Percentiles rank a stretch among this genome's conserved stretches.
phyloP scores from a whole-genome alignment of 495 filamentous ascomycete genomes.

The Podospora sp. region DNA sequence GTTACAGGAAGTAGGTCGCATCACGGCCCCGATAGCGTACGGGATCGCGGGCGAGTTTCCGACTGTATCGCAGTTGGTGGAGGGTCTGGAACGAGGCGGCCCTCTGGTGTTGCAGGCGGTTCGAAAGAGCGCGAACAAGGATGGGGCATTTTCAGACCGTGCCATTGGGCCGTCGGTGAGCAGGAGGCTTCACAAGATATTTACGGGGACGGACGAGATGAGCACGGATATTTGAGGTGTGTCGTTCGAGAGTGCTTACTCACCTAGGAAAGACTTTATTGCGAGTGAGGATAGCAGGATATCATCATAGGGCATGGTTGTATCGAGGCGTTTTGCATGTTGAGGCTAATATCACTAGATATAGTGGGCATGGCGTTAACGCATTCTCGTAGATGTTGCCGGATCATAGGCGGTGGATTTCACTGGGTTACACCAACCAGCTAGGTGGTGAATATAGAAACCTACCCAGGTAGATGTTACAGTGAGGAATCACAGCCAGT shows the following conservation, averaged over 20 bases:
- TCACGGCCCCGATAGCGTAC: slow-evolving; percentile 74
- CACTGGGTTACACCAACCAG: too few species aligned
- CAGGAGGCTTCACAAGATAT: slow-evolving; percentile 71
- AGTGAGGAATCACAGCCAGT: too few species aligned
- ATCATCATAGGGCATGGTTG: neutral
- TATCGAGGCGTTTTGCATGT: neutral
- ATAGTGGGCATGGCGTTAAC: neutral
- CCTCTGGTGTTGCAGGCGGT: slow-evolving; percentile 63
- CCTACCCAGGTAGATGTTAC: too few species aligned
- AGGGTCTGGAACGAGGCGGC: slow-evolving; percentile 61
- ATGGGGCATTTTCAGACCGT: slow-evolving; percentile 65
- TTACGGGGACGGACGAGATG: slow-evolving; percentile 65
- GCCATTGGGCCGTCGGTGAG: slow-evolving; percentile 72
- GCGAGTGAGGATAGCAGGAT: too few species aligned
- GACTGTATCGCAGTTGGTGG: slow-evolving; percentile 58
- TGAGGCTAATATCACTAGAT: neutral
- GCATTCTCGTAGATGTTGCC: neutral
- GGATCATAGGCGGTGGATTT: neutral
- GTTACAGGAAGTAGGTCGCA: slow-evolving; percentile 74
- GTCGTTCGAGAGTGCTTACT: neutral
- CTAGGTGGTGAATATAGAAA: too few species aligned
- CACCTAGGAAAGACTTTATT: neutral
- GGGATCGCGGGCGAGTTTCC: slow-evolving; percentile 67
- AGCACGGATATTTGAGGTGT: slow-evolving; percentile 65
- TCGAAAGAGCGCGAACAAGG: slow-evolving; percentile 66